Evolutionary conservation across 2,329 filamentous ascomycete genomes (phyloP).

Genomic region (Neophaeococcomyces aloes): DNA sequence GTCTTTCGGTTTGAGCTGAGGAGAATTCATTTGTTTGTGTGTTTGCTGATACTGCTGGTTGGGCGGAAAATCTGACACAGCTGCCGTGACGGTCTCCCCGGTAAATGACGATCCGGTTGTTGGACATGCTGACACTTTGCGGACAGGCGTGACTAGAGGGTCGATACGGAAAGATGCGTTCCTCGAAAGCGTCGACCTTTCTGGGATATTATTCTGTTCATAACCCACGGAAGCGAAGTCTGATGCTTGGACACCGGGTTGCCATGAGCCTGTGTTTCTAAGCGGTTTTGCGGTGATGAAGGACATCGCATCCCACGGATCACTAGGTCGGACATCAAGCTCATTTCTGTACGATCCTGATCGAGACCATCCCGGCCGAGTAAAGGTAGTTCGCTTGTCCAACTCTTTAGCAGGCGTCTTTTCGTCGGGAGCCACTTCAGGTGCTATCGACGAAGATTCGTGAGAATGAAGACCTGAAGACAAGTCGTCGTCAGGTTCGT

Average conservation of each 20-base stretch:
- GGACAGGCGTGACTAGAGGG: not conserved
- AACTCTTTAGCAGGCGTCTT: not conserved
- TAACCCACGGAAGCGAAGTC: constrained; percentile 5
- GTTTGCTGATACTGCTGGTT: not conserved
- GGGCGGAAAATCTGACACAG: not conserved
- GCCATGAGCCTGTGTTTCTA: not conserved
- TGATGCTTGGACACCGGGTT: constrained; percentile 1
- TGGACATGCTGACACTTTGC: not conserved
- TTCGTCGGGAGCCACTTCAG: constrained; percentile 4
- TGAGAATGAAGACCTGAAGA: not conserved
- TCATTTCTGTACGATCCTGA: constrained; percentile 1
- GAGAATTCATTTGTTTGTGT: not conserved
- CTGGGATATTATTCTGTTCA: not conserved
- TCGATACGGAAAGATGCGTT: not conserved
- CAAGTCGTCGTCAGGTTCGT: not conserved
- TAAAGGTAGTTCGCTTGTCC: not conserved
- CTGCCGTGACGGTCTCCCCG: constrained; percentile 1
- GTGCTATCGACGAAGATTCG: not conserved
- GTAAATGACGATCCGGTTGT: not conserved
- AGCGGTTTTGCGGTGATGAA: constrained; percentile 16
- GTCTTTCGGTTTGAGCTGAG: constrained; percentile 9
- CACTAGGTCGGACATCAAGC: not conserved
- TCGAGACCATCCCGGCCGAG: not conserved
- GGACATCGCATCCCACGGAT: constrained; percentile 18
- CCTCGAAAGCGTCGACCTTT: not conserved